Base-by-base conservation (phyloP, 129 eudicot species). In the Centella asiatica region DNA sequence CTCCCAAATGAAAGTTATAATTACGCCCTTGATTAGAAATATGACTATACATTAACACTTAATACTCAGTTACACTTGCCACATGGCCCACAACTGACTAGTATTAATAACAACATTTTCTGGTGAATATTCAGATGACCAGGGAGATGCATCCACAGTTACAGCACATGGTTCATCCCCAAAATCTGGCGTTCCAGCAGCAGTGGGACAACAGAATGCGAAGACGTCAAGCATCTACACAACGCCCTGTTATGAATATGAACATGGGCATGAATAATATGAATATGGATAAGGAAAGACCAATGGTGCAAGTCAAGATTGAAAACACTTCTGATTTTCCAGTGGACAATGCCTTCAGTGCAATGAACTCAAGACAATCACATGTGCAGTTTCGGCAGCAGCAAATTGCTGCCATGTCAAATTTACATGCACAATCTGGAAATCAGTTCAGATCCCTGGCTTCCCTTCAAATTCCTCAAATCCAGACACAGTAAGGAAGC, bases 271-370 rank as follows among this genome's bases (percentile, higher is more conserved):
- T 34, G 24, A 58, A 34, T 57, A 57, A 34, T 58, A 33, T 36
- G 32, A 77, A 74, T 69, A 78, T 69, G 44, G 97, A 87, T 50
- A 86, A 84, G 67, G 85, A 84, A 33, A 80, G 96, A 44, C 88
- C 96, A 26, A 56, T 92, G 66, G 86, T 87, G 44, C 84, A 92
- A 79, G 99, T 92, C 57, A 87, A 92, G 74, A 72, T 82, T 72
- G 99, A 92, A 65, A 83, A 81, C 74, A 83, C 81, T 37, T 23
- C 94, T 17, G 96, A 92, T 48, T 80, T 82, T 61, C 96, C 95
- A 12, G 44, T 82, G 68, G 99, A 92, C 48, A 72, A 75, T 68
- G 77, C 86, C 59, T 84, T 87, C 63, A 65, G 71, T 19, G 54
- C 81, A 22, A 78, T 80, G 76, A 77, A 60, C 59, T 64, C 85